Conservation (phyloP, 2,329 filamentous ascomycete genomes). For the Ophiocordyceps australis region DNA sequence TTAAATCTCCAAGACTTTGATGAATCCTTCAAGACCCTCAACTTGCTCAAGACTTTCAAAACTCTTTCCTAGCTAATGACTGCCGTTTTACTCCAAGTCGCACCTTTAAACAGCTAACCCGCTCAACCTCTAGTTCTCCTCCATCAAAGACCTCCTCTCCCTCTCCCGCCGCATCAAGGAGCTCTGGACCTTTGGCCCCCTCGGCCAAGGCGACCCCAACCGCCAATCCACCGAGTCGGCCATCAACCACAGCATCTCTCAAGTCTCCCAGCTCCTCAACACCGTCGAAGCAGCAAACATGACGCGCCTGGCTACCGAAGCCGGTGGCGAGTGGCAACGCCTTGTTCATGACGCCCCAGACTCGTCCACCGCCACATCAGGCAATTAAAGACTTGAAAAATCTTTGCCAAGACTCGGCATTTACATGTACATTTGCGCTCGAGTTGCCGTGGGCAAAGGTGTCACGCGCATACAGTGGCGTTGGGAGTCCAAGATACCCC, state of each 20-base stretch:
- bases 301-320: slow-evolving; percentile 12
- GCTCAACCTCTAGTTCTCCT: slow-evolving; percentile 14
- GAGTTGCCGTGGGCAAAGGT: too few species aligned
- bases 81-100: too few species aligned
- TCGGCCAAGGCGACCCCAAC: slow-evolving; percentile 17
- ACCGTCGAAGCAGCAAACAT: slow-evolving; percentile 15
- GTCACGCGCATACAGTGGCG: too few species aligned
- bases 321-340: slow-evolving; percentile 18
- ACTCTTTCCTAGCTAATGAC: too few species aligned
- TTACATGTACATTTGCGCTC: too few species aligned
- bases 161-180: slow-evolving; percentile 25
- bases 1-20: too few species aligned
- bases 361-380: too few species aligned
- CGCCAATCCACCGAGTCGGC: slow-evolving; percentile 16
- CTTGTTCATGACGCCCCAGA: slow-evolving; percentile 6
- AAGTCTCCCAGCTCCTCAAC: slow-evolving; percentile 15
- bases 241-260: slow-evolving; percentile 16
- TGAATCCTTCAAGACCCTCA: too few species aligned
- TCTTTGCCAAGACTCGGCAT: too few species aligned
- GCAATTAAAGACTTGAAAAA: too few species aligned
- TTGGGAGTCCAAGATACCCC: too few species aligned
- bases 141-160: slow-evolving; percentile 24
- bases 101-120: not conserved
- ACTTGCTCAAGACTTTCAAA: too few species aligned
- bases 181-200: slow-evolving; percentile 24